A percentile compares a stretch with the other conserved stretches of the same genome.
Evolutionary conservation across 306 rosid species (phyloP).

Genomic region (Sphenostylis stenocarpa): DNA sequence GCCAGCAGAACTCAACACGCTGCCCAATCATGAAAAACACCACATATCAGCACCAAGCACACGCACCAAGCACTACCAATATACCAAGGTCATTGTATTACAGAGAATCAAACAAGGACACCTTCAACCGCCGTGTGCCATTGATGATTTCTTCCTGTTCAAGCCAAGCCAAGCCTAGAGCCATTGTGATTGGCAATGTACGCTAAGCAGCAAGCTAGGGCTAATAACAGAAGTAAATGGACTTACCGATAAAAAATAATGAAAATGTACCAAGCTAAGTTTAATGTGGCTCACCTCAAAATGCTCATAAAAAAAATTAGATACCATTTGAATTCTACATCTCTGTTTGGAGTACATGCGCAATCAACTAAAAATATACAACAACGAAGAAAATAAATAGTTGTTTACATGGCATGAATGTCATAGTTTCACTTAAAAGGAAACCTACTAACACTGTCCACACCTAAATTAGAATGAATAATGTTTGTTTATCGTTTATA

Average conservation of each 20-base stretch:
- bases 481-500: neutral
- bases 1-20: neutral
- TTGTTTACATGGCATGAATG: slow-evolving; percentile 16
- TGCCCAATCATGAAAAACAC: neutral
- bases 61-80: neutral
- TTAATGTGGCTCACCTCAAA: neutral
- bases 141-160: neutral
- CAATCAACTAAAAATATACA: slow-evolving; percentile 29
- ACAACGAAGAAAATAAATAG: slow-evolving; percentile 22
- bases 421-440: slow-evolving; percentile 21
- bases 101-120: neutral
- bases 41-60: neutral
- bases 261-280: neutral
- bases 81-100: neutral
- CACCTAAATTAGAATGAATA: neutral
- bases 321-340: neutral
- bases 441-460: slow-evolving; percentile 29
- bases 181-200: neutral
- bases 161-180: neutral
- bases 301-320: neutral
- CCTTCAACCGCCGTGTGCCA: neutral
- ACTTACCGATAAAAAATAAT: neutral
- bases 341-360: slow-evolving; percentile 16
- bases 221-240: neutral
- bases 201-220: neutral